These are phyloP conservation scores for Quercus aquifolioides DNA, from an alignment of 306 rosid genomes.

Conservation along the genomic window DNA sequence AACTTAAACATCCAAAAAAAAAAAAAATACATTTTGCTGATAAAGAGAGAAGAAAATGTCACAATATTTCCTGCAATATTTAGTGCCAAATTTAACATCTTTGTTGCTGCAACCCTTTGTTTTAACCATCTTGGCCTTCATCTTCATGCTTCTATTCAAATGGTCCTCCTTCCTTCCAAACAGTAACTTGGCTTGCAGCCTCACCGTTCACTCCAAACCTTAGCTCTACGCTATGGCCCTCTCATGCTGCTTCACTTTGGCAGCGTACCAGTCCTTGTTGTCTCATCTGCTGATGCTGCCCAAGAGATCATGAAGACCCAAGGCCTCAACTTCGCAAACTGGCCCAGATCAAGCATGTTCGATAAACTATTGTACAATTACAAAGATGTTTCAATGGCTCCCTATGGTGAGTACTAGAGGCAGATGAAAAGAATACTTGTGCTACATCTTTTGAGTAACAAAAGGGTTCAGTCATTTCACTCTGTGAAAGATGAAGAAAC, in stretches of 20 bases:
- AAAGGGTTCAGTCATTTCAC: slow-evolving; percentile 16
- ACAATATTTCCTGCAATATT: neutral
- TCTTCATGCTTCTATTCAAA: slow-evolving; percentile 6
- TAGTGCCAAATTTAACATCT: neutral
- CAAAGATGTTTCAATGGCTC: slow-evolving; percentile 34
- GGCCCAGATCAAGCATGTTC: slow-evolving; percentile 4
- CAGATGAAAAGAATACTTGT: slow-evolving; percentile 35
- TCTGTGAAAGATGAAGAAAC: slow-evolving; percentile 18
- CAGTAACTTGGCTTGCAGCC: slow-evolving; percentile 23
- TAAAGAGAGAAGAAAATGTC: neutral
- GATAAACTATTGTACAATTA: slow-evolving; percentile 33
- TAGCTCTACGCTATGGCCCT: slow-evolving; percentile 38
- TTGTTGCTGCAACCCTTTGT: neutral
- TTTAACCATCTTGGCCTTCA: neutral
- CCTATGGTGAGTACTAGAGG: slow-evolving; percentile 49
- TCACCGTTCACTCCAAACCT: slow-evolving; percentile 28
- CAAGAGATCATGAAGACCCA: slow-evolving; percentile 44
- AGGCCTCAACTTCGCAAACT: slow-evolving; percentile 26
- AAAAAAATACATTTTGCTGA: too few species aligned
- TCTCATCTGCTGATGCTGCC: slow-evolving; percentile 39
- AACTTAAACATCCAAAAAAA: neutral
- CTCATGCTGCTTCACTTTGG: slow-evolving; percentile 50
- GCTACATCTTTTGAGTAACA: slow-evolving; percentile 25
- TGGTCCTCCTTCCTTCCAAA: slow-evolving; percentile 8
- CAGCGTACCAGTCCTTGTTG: slow-evolving; percentile 26